Conservation (phyloP, 306 rosid species). For the Prunus armeniaca region DNA sequence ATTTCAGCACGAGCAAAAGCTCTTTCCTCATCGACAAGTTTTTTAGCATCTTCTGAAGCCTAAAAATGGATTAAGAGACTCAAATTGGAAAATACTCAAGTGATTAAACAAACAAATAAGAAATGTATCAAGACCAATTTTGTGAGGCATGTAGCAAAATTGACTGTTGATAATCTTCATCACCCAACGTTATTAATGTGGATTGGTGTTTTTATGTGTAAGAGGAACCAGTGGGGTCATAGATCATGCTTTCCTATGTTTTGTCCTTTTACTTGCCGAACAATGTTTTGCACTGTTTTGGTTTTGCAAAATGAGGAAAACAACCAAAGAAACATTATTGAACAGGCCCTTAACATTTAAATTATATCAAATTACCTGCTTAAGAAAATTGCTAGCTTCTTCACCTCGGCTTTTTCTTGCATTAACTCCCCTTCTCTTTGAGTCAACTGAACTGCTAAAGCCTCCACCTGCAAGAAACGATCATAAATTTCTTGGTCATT, state of each 20-base stretch:
- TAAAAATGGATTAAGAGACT: conserved; percentile 36
- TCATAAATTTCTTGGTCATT: conserved; percentile 1
- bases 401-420: conserved; percentile 96
- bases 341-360: background rate
- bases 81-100: background rate
- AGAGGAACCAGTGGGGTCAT: too few species aligned
- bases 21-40: conserved; percentile 84
- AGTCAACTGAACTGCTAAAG: conserved; percentile 88
- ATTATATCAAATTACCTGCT: conserved; percentile 62
- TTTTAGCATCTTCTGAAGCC: conserved; percentile 95
- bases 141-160: background rate
- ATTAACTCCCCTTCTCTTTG: conserved; percentile 63
- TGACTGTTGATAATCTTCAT: too few species aligned
- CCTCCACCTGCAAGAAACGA: conserved; percentile 49
- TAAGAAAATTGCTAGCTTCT: conserved; percentile 91
- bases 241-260: too few species aligned
- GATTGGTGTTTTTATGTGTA: too few species aligned
- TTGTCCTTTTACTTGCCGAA: too few species aligned
- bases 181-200: too few species aligned
- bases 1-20: conserved; percentile 96
- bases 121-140: background rate
- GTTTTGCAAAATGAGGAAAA: too few species aligned
- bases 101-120: background rate
- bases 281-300: too few species aligned
- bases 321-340: background rate